These are phyloP conservation scores for Lagenidium giganteum DNA, from an alignment of 352 stramenopile genomes.

Conservation along the genomic window DNA sequence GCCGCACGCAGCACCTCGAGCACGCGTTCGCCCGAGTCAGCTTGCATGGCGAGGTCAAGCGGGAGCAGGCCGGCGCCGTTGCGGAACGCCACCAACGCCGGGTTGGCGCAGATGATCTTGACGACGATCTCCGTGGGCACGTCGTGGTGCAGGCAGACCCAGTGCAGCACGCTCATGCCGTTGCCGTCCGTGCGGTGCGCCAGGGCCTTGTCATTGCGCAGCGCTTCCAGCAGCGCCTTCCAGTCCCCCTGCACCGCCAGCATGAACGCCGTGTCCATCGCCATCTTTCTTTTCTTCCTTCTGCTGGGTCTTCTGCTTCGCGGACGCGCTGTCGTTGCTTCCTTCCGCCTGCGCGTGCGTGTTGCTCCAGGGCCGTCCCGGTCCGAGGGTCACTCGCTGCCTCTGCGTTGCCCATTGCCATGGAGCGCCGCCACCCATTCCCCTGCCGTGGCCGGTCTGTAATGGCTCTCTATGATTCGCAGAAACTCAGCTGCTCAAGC, in stretches of 20 bases:
- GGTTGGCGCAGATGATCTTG: slow-evolving; percentile 79
- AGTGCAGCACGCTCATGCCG: slow-evolving; percentile 78
- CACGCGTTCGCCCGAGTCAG: slow-evolving; percentile 67
- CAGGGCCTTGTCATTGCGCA: slow-evolving; percentile 58
- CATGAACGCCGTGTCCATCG: slow-evolving; percentile 72
- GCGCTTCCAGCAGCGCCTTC: slow-evolving; percentile 55
- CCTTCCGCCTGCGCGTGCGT: too few species aligned
- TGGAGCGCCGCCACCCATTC: too few species aligned
- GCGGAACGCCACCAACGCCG: slow-evolving; percentile 57
- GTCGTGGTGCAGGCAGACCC: slow-evolving; percentile 75
- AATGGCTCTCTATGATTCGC: too few species aligned
- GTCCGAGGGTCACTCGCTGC: too few species aligned
- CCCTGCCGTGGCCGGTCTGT: too few species aligned
- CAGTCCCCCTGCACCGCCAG: slow-evolving; percentile 80
- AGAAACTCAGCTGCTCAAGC: too few species aligned
- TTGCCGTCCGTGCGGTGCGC: slow-evolving; percentile 53
- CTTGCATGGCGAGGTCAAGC: slow-evolving; percentile 70
- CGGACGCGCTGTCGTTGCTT: too few species aligned
- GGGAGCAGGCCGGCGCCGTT: slow-evolving; percentile 74
- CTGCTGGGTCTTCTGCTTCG: too few species aligned
- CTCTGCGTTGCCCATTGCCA: too few species aligned
- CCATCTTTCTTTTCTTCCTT: too few species aligned
- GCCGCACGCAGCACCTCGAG: slow-evolving; percentile 65
- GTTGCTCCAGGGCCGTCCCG: too few species aligned
- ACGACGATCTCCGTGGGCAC: slow-evolving; percentile 68